A percentile compares a stretch with the other conserved stretches of the same genome.
Evolutionary conservation across 2,329 filamentous ascomycete genomes (phyloP).

Genomic region (Colletotrichum caudatum): DNA sequence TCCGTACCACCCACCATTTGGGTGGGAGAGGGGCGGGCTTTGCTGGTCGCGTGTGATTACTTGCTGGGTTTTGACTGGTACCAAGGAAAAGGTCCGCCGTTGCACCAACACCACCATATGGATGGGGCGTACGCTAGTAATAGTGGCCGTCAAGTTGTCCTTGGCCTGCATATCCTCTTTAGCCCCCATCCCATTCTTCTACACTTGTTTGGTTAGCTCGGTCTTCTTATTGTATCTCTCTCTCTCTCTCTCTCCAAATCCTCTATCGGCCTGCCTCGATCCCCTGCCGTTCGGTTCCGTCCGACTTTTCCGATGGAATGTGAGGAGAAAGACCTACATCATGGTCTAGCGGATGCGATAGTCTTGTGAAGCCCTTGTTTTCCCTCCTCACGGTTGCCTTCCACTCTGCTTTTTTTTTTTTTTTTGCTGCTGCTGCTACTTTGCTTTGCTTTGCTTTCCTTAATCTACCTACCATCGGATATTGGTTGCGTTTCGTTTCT

Average conservation of each 20-base stretch:
- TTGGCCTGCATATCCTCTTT: neutral
- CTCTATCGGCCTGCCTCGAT: neutral
- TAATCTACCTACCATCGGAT: neutral
- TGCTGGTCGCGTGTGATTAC: neutral
- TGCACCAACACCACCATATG: slow-evolving; percentile 1
- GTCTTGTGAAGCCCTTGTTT: slow-evolving; percentile 5
- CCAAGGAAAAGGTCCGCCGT: neutral
- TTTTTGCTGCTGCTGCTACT: no score
- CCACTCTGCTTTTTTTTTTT: neutral
- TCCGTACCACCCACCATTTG: neutral
- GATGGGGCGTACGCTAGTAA: slow-evolving; percentile 17
- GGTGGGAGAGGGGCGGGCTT: neutral
- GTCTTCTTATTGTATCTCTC: neutral
- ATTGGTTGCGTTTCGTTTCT: neutral
- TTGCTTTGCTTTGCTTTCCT: neutral
- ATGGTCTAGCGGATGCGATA: slow-evolving; percentile 8
- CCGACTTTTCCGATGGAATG: neutral
- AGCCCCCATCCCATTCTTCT: neutral
- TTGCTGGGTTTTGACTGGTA: slow-evolving; percentile 1
- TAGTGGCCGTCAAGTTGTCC: neutral
- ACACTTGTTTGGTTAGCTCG: neutral
- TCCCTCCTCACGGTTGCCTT: neutral
- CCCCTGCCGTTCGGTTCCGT: neutral
- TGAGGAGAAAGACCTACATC: neutral
- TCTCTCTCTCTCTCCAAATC: neutral